Conservation (phyloP, 495 filamentous ascomycete genomes). For the Xylaria bambusicola region DNA sequence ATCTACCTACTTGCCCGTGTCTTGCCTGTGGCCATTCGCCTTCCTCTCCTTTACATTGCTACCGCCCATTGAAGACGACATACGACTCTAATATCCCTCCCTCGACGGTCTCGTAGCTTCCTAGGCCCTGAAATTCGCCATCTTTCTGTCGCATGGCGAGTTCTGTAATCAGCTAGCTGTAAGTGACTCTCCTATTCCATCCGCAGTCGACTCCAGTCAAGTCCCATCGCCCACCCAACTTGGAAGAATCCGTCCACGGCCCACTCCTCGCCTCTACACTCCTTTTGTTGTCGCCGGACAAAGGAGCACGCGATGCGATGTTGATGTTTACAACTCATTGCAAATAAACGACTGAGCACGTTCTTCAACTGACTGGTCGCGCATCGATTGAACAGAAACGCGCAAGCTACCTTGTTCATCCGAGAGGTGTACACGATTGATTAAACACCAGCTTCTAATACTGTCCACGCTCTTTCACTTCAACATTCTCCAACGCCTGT, state of each 20-base stretch:
- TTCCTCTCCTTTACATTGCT: conserved; percentile 18
- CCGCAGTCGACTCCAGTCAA: conserved; percentile 2
- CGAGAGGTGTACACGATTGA: background rate
- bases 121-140: conserved; percentile 15
- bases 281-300: conserved; percentile 10
- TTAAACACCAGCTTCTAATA: background rate
- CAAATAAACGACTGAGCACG: background rate
- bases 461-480: background rate
- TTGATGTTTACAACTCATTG: background rate
- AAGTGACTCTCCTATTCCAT: conserved; percentile 8
- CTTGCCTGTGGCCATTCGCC: conserved; percentile 27
- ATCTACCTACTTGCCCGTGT: conserved; percentile 6
- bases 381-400: conserved; percentile 7
- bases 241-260: background rate
- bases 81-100: background rate
- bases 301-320: conserved; percentile 8
- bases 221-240: conserved; percentile 10
- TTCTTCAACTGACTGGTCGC: conserved; percentile 3
- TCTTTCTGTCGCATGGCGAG: conserved; percentile 16
- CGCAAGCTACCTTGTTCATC: conserved; percentile 10
- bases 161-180: conserved; percentile 18
- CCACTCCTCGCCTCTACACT: conserved; percentile 7
- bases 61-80: conserved; percentile 11
- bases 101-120: conserved; percentile 10
- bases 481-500: background rate